These are phyloP conservation scores for Coemansia sp. DNA, from an alignment of 192 early-diverging fungal species.

Conservation along the genomic window DNA sequence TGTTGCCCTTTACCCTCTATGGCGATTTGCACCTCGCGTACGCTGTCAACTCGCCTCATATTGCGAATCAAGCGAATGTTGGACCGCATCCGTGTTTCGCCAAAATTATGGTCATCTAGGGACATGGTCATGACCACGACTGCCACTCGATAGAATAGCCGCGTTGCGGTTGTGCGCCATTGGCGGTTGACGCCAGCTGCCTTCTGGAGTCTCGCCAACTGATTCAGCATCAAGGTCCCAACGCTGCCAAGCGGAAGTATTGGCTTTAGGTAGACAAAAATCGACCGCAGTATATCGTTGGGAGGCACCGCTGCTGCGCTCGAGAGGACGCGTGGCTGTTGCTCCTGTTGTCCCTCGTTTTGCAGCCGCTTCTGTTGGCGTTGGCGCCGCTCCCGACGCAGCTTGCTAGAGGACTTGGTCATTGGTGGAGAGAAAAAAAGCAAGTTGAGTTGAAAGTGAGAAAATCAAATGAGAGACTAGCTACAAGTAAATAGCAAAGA, in stretches of 20 bases:
- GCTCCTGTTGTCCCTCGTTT: too few relatives aligned
- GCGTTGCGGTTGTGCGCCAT: neutral
- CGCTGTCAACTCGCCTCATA: neutral
- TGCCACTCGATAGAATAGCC: neutral
- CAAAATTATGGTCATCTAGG: too few relatives aligned
- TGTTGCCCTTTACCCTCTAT: too few relatives aligned
- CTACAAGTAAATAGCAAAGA: too few relatives aligned
- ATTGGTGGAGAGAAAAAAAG: too few relatives aligned
- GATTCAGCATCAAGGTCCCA: constrained; percentile 15
- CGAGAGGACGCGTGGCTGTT: neutral
- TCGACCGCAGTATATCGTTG: neutral
- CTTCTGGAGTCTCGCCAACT: constrained; percentile 14
- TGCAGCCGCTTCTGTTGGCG: too few relatives aligned
- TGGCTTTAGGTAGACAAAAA: neutral
- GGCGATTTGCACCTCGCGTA: neutral
- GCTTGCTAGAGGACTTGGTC: too few relatives aligned
- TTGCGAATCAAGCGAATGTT: neutral
- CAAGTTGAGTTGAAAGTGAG: too few relatives aligned
- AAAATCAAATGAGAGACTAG: too few relatives aligned
- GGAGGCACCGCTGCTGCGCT: neutral
- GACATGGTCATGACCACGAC: neutral
- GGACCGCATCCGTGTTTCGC: neutral
- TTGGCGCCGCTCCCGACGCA: neutral
- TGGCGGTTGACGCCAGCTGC: constrained; percentile 9
- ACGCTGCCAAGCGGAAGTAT: neutral